Evolutionary conservation across 2,329 filamentous ascomycete genomes (phyloP).

Genomic region (Lecanicillium sp.): DNA sequence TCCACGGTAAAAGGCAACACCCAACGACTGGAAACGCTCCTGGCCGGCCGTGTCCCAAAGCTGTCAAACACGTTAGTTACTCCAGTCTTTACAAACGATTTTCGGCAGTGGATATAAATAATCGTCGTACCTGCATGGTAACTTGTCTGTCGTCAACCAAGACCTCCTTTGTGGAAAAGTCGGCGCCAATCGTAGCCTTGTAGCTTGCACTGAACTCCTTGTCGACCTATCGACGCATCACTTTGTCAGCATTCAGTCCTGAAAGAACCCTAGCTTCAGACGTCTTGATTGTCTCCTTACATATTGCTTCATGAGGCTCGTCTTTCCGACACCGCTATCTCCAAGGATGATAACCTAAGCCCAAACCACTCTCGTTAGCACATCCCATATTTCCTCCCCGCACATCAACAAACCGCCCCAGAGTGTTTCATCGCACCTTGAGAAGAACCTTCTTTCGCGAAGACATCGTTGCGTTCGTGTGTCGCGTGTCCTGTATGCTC

Average conservation of each 20-base stretch:
- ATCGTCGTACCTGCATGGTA: slow-evolving; percentile 76
- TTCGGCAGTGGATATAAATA: too few species aligned
- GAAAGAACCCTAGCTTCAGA: not conserved
- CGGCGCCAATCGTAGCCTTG: slow-evolving; percentile 97
- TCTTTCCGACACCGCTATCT: slow-evolving; percentile 98
- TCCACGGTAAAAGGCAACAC: slow-evolving; percentile 94
- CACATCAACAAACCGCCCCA: not conserved
- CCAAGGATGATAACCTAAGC: slow-evolving; percentile 93
- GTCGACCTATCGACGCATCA: slow-evolving; percentile 66
- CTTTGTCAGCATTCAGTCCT: slow-evolving; percentile 1
- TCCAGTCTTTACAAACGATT: not conserved
- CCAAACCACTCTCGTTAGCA: slow-evolving; percentile 11
- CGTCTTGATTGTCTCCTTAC: slow-evolving; percentile 45
- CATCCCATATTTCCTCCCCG: not conserved
- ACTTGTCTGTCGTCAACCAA: slow-evolving; percentile 94
- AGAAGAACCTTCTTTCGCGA: slow-evolving; percentile 84
- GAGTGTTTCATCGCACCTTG: slow-evolving; percentile 51
- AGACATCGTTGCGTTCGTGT: slow-evolving; percentile 48
- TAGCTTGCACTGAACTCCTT: slow-evolving; percentile 99
- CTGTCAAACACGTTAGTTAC: slow-evolving; percentile 32
- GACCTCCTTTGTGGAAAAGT: slow-evolving; percentile 97
- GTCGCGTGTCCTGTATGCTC: not conserved
- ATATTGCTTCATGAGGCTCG: slow-evolving; percentile 99
- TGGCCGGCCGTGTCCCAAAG: slow-evolving; percentile 98
- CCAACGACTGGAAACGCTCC: slow-evolving; percentile 93